Evolutionary conservation across 495 filamentous ascomycete species (phyloP), one percentile per base, ranked within the genome.

Genomic region (Pseudoneurospora amorphoporcata): DNA sequence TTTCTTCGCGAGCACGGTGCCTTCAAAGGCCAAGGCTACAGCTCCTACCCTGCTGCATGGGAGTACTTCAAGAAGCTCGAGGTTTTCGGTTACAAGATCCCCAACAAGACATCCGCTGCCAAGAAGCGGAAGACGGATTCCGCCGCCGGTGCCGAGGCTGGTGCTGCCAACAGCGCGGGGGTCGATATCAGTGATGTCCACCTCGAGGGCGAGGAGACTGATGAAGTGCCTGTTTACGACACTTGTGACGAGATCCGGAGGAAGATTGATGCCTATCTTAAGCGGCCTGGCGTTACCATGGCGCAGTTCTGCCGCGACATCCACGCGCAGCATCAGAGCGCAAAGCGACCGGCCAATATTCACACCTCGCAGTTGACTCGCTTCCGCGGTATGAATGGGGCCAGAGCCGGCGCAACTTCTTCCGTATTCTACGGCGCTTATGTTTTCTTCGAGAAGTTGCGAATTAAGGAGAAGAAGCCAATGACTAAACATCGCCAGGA

Each of bases 361-460:
- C 76, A 76, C 70, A 68, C 73, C 39, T 47, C 70, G 8, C 81
- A 80, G 43, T 82, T 89, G 14, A 75, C 76, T 29, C 78, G 82
- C 32, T 90, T 90, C 75, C 82, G 85, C 68, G 75, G 72, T 8
- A 83, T 84, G 76, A 86, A 85, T 69, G 86, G 87, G 2, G 71
- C 84, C 0, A 73, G 75, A 68, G 75, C 73, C 4, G 86, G 88
- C 2, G 83, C 82, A 12, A 85, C 78, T 35, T 68, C 68, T 9
- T 39, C 39, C 0, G 80, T 85, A 6, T 89, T 83, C 74, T 88
- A 88, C 70, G 84, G 82, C 16, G 81, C 81, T 3, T 90, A 89
- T 76, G 82, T 84, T 29, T 88, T 81, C 68, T 90, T 90, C 70
- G 88, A 90, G 80, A 91, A 90, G 82, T 68, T 88, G 71, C 79